phyloP scores from a whole-genome alignment of 768 basidiomycete genomes.

The Mycena galericulata region DNA sequence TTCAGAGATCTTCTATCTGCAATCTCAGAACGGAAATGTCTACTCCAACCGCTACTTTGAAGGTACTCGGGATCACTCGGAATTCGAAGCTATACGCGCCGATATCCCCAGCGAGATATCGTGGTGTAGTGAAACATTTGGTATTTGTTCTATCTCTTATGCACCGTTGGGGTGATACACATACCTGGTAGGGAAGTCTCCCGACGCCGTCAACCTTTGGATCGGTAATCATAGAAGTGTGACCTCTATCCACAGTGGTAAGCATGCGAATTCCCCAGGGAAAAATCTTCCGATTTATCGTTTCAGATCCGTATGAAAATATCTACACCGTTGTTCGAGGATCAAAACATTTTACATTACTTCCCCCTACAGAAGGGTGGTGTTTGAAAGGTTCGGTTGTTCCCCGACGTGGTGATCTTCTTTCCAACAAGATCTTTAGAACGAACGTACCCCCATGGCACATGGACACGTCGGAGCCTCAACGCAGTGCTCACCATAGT shows the following conservation, averaged over 20 bases:
- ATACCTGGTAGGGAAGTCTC: constrained; percentile 58
- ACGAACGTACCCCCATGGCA: constrained; percentile 73
- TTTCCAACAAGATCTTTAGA: constrained; percentile 51
- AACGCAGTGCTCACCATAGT: constrained; percentile 44
- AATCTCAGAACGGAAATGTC: constrained; percentile 94
- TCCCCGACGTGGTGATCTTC: neutral
- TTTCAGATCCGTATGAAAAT: constrained; percentile 90
- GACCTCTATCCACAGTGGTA: constrained; percentile 91
- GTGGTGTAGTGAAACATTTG: constrained; percentile 85
- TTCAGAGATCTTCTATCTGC: constrained; percentile 74
- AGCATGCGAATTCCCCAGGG: constrained; percentile 24
- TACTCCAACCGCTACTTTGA: constrained; percentile 62
- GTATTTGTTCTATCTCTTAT: constrained; percentile 53
- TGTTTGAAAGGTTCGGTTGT: constrained; percentile 74
- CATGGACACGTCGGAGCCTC: constrained; percentile 62
- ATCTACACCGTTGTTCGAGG: constrained; percentile 91
- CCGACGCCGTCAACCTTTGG: constrained; percentile 96
- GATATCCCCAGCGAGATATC: constrained; percentile 77
- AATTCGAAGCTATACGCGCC: constrained; percentile 70
- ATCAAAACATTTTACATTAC: constrained; percentile 84
- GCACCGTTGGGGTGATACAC: neutral
- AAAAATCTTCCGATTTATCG: neutral
- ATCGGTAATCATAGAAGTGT: constrained; percentile 82
- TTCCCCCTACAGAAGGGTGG: constrained; percentile 92
- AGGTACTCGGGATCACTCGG: constrained; percentile 54